These are phyloP conservation scores for Gossypium laxum DNA, from an alignment of 441 rosid genomes.

Conservation along the genomic window DNA sequence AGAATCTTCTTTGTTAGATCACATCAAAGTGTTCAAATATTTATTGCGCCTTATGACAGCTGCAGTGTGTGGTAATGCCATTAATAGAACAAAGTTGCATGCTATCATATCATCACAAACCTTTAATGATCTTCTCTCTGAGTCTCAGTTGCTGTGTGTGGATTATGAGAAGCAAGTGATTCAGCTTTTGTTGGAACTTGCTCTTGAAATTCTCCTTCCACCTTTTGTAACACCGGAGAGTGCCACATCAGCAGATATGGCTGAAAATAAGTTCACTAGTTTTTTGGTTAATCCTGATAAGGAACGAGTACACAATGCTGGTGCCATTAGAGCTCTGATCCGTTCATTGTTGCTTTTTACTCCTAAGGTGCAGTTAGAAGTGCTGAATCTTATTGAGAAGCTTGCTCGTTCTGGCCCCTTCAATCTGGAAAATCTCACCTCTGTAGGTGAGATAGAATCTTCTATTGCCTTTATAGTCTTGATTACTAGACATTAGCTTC, in stretches of 20 bases:
- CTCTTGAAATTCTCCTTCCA: slow-evolving; percentile 87
- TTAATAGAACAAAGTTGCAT: slow-evolving; percentile 84
- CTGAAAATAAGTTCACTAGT: slow-evolving; percentile 41
- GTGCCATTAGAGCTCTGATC: slow-evolving; percentile 77
- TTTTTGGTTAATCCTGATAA: slow-evolving; percentile 62
- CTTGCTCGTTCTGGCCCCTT: slow-evolving; percentile 90
- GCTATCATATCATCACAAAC: slow-evolving; percentile 76
- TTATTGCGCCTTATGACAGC: slow-evolving; percentile 85
- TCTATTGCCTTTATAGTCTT: background rate
- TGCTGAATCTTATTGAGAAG: slow-evolving; percentile 66
- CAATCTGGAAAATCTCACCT: slow-evolving; percentile 93
- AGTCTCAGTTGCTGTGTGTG: slow-evolving; percentile 87
- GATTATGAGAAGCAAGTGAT: slow-evolving; percentile 95
- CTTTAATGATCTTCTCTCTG: slow-evolving; percentile 80
- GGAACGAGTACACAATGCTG: slow-evolving; percentile 85
- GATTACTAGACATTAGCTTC: slow-evolving; percentile 16
- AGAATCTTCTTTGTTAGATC: slow-evolving; percentile 46
- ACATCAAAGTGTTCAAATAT: slow-evolving; percentile 70
- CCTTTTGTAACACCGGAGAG: slow-evolving; percentile 68
- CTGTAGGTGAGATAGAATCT: slow-evolving; percentile 60
- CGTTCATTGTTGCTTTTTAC: slow-evolving; percentile 87
- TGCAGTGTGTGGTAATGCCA: slow-evolving; percentile 69
- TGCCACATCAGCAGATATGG: slow-evolving; percentile 30
- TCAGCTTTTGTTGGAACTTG: slow-evolving; percentile 83
- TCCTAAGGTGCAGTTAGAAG: slow-evolving; percentile 87